Conservation (phyloP, 805 yeast genomes). For the Metschnikowia koreensis region DNA sequence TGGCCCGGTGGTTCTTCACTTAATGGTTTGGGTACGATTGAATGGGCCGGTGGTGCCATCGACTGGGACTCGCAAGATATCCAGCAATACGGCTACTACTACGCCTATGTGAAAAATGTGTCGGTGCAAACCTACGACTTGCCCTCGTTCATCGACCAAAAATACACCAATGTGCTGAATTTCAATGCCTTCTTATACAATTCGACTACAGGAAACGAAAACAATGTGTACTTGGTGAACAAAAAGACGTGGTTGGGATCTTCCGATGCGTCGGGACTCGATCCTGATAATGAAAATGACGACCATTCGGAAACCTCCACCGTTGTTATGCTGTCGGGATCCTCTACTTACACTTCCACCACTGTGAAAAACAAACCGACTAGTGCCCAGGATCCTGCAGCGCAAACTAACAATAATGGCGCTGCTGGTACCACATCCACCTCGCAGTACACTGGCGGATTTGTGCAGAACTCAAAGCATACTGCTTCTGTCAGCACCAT, state of each 20-base stretch:
- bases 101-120: constrained; percentile 59
- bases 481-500: constrained; percentile 5
- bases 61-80: constrained; percentile 82
- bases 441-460: constrained; percentile 33
- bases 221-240: constrained; percentile 57
- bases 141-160: constrained; percentile 56
- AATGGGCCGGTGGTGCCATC: constrained; percentile 86
- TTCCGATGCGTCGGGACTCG: constrained; percentile 63
- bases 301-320: constrained; percentile 12
- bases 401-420: constrained; percentile 13
- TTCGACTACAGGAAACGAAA: constrained; percentile 39
- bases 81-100: constrained; percentile 75
- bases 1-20: constrained; percentile 73
- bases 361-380: constrained; percentile 13
- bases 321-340: constrained; percentile 18
- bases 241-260: constrained; percentile 59
- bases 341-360: constrained; percentile 19
- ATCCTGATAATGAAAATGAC: constrained; percentile 43
- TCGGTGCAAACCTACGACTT: constrained; percentile 69
- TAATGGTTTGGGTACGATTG: constrained; percentile 61
- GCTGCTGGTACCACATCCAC: constrained; percentile 13
- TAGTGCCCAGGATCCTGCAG: constrained; percentile 12
- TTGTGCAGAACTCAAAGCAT: constrained; percentile 31
- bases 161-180: constrained; percentile 31
- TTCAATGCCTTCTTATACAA: constrained; percentile 49